Base-by-base conservation (phyloP, 2,329 filamentous ascomycete genomes). In the Bretziella fagacearum region DNA sequence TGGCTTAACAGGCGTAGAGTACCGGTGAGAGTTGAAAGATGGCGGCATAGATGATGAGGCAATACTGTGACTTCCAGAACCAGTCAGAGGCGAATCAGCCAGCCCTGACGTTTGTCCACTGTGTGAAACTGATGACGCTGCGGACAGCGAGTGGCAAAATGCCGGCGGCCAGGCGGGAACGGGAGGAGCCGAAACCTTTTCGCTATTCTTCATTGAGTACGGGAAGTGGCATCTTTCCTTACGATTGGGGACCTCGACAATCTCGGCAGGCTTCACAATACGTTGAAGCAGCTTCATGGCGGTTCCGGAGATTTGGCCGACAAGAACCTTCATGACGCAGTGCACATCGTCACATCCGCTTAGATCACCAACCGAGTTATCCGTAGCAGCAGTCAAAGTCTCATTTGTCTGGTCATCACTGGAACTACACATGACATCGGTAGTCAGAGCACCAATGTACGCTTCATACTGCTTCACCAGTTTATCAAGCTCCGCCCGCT, bases 141-240 rank as follows among this genome's bases (percentile, higher is more conserved):
- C 20, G 7, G 40, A 43, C 26, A 43, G 26, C n/a, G 40, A 29
- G 10, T 33, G 23, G 15, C 44, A 50, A 25, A 50, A 50, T 1
- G 48, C 48, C 25, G 48, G 44, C n/a, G 48, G 48, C 48, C 48
- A 50, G 10, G 44, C 32, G 15, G 48, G 48, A 26, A 35, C 33
- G n/a, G 32, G n/a, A 13, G 48, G 48, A 6, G 44, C 22, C 6
- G 36, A 30, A 13, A 32, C 32, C 4, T n/a, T 11, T 2, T 23
- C 26, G 13, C 6, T 18, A 17, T 23, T 13, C 3, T 32, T 27
- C 8, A 10, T 13, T 4, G 47, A 25, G 27, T 37, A 47, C 2
- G 48, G 48, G 29, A 50, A 50, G 18, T 43, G 48, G 15, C 48
- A 50, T n/a, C 23, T 43, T n/a, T 27, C 10, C 27, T 36, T 35